phyloP scores from a whole-genome alignment of 2,329 filamentous ascomycete species.

The Penicillium rolfsii region DNA sequence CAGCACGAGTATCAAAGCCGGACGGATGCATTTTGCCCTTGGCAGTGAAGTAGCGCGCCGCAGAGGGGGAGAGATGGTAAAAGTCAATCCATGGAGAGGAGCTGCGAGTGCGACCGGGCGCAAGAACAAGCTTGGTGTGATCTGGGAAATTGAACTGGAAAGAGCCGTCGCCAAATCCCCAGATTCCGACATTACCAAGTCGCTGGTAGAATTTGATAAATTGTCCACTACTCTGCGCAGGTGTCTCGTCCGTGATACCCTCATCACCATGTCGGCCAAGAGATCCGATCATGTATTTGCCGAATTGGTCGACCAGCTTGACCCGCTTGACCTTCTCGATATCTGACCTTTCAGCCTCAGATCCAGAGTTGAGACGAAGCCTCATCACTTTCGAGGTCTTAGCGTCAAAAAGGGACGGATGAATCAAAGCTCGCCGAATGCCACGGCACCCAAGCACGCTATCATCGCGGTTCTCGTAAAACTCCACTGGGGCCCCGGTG shows the following conservation, averaged over 20 bases:
- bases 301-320: slow-evolving; percentile 54
- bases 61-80: slow-evolving; percentile 52
- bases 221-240: slow-evolving; percentile 36
- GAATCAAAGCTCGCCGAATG: slow-evolving; percentile 47
- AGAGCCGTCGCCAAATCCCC: slow-evolving; percentile 55
- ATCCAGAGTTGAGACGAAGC: slow-evolving; percentile 36
- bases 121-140: slow-evolving; percentile 56
- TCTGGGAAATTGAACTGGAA: slow-evolving; percentile 59
- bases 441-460: slow-evolving; percentile 39
- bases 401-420: slow-evolving; percentile 46
- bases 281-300: slow-evolving; percentile 56
- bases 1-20: slow-evolving; percentile 48
- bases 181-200: slow-evolving; percentile 57
- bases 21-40: slow-evolving; percentile 49
- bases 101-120: slow-evolving; percentile 43
- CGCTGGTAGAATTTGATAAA: slow-evolving; percentile 57
- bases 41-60: slow-evolving; percentile 47
- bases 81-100: slow-evolving; percentile 52
- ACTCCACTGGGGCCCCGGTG: slow-evolving; percentile 49
- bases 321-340: slow-evolving; percentile 54
- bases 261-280: slow-evolving; percentile 48
- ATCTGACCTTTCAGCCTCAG: slow-evolving; percentile 44
- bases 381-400: slow-evolving; percentile 40
- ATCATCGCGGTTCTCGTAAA: slow-evolving; percentile 51
- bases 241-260: slow-evolving; percentile 32